These are phyloP conservation scores for Cladobotryum mycophilum DNA, from an alignment of 2,329 filamentous ascomycete genomes.

Conservation along the genomic window DNA sequence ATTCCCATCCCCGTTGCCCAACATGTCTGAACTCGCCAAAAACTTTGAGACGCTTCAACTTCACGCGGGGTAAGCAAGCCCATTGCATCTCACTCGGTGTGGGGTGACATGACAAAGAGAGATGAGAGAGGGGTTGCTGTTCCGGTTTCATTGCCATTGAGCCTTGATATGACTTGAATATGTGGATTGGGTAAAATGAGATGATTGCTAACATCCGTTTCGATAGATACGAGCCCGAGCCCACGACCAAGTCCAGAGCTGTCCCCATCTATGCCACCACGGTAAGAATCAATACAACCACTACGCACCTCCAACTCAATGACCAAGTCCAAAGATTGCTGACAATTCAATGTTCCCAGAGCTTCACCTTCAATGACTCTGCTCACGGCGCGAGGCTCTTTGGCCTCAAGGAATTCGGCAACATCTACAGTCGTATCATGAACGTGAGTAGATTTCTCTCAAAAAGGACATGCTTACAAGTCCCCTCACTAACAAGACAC, in stretches of 20 bases:
- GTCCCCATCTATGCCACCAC: constrained; percentile 95
- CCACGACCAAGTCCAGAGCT: constrained; percentile 77
- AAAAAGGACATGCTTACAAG: neutral
- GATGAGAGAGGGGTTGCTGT: neutral
- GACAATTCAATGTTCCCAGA: constrained; percentile 43
- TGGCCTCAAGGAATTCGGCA: constrained; percentile 92
- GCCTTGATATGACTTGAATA: neutral
- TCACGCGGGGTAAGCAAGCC: constrained; percentile 64
- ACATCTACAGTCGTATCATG: constrained; percentile 96
- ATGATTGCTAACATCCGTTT: constrained; percentile 2
- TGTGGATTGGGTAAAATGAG: neutral
- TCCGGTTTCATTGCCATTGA: neutral
- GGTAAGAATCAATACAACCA: constrained; percentile 31
- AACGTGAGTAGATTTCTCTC: constrained; percentile 53
- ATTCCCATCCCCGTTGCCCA: neutral
- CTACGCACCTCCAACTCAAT: neutral
- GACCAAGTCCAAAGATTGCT: neutral
- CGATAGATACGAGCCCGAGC: constrained; percentile 69
- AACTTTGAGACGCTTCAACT: constrained; percentile 83
- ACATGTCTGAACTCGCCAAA: constrained; percentile 42
- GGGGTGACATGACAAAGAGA: neutral
- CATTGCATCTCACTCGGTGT: neutral
- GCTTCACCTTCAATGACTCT: constrained; percentile 90
- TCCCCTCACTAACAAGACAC: neutral
- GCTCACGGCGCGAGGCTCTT: constrained; percentile 93